Percentiles rank a stretch among this genome's conserved stretches.
phyloP scores from a whole-genome alignment of 371 early-diverging fungal species.

The Rhizopus sp. region DNA sequence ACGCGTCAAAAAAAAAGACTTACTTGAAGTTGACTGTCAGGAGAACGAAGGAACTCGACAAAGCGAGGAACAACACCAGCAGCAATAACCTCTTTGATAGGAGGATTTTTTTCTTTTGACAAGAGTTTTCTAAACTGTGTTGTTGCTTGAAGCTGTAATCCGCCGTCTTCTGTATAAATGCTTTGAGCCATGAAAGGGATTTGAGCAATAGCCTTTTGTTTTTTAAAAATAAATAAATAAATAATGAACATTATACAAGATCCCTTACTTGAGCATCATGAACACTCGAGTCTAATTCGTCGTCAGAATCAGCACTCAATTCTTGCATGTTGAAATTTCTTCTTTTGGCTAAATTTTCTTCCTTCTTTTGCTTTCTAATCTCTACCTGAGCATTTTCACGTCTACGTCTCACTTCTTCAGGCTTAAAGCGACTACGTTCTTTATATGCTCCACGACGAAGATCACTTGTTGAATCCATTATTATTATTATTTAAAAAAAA shows the following conservation, averaged over 20 bases:
- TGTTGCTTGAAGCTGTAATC: constrained; percentile 81
- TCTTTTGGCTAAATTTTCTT: constrained; percentile 92
- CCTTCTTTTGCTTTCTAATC: constrained; percentile 94
- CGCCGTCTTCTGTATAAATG: constrained; percentile 74
- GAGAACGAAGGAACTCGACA: constrained; percentile 89
- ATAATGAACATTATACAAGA: not conserved
- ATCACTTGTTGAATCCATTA: constrained; percentile 59
- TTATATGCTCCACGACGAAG: constrained; percentile 79
- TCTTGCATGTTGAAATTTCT: constrained; percentile 72
- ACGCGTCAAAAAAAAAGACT: not conserved
- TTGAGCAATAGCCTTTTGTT: constrained; percentile 52
- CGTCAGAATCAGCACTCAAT: constrained; percentile 78
- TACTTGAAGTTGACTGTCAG: constrained; percentile 88
- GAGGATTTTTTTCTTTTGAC: constrained; percentile 97
- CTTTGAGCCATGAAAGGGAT: constrained; percentile 76
- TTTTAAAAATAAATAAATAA: too few species aligned
- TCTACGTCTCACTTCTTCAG: constrained; percentile 92
- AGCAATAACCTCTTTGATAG: constrained; percentile 96
- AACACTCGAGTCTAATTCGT: constrained; percentile 63
- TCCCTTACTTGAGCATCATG: constrained; percentile 53
- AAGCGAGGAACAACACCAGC: constrained; percentile 95
- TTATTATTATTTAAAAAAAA: not conserved
- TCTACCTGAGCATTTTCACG: constrained; percentile 93
- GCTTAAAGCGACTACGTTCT: constrained; percentile 81
- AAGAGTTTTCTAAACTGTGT: constrained; percentile 96